phyloP scores from a whole-genome alignment of 345 rosid genomes.

The Triadica sebifera region DNA sequence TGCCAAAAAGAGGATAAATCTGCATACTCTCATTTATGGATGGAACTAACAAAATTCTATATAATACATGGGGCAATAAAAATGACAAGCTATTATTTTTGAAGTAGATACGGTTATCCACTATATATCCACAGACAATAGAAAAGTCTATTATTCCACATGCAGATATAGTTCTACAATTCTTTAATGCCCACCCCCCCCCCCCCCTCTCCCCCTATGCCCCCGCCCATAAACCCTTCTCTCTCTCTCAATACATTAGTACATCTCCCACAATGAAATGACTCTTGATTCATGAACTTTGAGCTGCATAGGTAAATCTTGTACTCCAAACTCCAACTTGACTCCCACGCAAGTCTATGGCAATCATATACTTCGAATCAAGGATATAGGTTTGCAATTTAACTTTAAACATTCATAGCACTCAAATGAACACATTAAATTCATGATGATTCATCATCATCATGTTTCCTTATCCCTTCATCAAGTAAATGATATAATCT shows the following conservation, averaged over 20 bases:
- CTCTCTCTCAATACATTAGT: neutral
- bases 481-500: neutral
- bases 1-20: neutral
- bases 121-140: too few relatives aligned
- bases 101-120: too few relatives aligned
- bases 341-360: neutral
- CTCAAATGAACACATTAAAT: neutral
- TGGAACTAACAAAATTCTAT: neutral
- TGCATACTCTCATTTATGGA: neutral
- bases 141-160: too few relatives aligned
- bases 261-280: neutral
- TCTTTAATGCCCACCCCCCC: too few relatives aligned
- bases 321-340: neutral
- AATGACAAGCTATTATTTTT: too few relatives aligned
- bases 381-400: neutral
- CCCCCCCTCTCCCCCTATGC: too few relatives aligned
- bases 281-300: neutral
- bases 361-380: neutral
- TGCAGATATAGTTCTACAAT: neutral
- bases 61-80: neutral
- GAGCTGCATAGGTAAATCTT: neutral
- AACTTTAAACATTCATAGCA: neutral
- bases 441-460: neutral
- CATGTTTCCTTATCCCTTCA: neutral
- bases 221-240: too few relatives aligned